Evolutionary conservation across 2,329 filamentous ascomycete species (phyloP).

Genomic region (Aspergillus fumigatus): DNA sequence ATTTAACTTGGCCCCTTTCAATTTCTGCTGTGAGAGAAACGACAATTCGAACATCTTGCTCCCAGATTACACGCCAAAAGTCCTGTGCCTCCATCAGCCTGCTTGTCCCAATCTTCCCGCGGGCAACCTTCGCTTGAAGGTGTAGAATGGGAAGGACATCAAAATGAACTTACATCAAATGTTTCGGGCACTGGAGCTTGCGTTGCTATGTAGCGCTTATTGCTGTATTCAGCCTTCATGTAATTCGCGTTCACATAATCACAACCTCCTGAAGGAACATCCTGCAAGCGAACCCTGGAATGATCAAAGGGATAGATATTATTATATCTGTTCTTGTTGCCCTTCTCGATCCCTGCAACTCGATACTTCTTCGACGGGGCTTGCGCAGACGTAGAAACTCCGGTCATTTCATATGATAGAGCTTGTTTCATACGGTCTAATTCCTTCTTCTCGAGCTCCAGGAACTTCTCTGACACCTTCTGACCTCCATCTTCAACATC

Average conservation of each 20-base stretch:
- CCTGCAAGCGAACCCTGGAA: conserved; percentile 73
- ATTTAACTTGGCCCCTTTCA: conserved; percentile 90
- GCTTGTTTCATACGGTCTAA: conserved; percentile 90
- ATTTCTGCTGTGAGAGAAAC: conserved; percentile 95
- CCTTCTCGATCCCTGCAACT: conserved; percentile 90
- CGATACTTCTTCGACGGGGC: conserved; percentile 52
- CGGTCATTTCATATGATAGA: conserved; percentile 57
- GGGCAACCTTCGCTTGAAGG: not conserved
- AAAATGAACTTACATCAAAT: conserved; percentile 63
- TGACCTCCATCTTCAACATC: conserved; percentile 69
- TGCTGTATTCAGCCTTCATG: conserved; percentile 71
- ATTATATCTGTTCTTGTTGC: conserved; percentile 93
- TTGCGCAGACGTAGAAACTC: conserved; percentile 44
- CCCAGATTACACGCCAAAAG: conserved; percentile 97
- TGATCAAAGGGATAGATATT: conserved; percentile 97
- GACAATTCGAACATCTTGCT: conserved; percentile 89
- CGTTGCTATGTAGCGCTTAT: conserved; percentile 92
- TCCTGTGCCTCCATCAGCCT: conserved; percentile 53
- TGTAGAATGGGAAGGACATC: not conserved
- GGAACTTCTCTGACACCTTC: conserved; percentile 73
- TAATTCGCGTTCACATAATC: conserved; percentile 97
- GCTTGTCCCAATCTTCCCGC: not conserved
- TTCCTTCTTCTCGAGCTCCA: conserved; percentile 78
- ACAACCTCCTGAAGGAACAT: conserved; percentile 63
- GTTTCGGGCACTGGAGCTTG: conserved; percentile 91